Base-by-base conservation (phyloP, 768 basidiomycete genomes). In the Boletus rubescentipes region DNA sequence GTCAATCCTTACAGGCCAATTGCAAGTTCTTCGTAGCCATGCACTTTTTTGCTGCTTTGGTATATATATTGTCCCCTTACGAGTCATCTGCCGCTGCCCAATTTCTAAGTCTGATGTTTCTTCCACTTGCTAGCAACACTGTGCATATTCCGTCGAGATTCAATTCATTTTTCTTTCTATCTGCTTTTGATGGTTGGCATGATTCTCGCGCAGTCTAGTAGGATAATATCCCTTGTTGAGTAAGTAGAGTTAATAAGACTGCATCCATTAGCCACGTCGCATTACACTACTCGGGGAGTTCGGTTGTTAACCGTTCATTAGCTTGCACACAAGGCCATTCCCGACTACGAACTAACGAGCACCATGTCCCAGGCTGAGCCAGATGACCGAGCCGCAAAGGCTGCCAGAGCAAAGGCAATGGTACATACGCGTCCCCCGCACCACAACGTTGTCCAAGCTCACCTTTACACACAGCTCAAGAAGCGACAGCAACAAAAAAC, bases 391-490 rank as follows among this genome's bases (percentile, higher is more conserved):
- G 88, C 89, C 49, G 83, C 82, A 15, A 91, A 88, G 72, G 82
- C 91, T 51, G 91, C 91, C 3, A 82, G 91, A 57, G 91, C 88
- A 51, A 90, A 88, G 70, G 90, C 88, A 45, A 65, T 93, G 82
- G 91, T 92, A 67, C 26, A 26, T 26, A 26, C 53, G 79, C 70
- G 46, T 51, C 46, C 37, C 47, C 2, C 36, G 15, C 8, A 30
- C 26, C 9, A 20, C 45, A n/a, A 29, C 18, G 0, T 52, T 32
- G 39, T 42, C 50, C 15, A 21, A 29, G 20, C 49, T 64, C 23
- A 55, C 20, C 42, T 44, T 46, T 21, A 48, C 34, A 21, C 46
- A 43, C 70, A 92, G 89, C 79, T 92, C 68, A 90, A 91, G 78
- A 90, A 89, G 72, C 81, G 86, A 54, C 88, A 87, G 60, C 85